These are phyloP conservation scores for Fusarium pseudonygamai DNA, from an alignment of 2,329 filamentous ascomycete genomes.

Conservation along the genomic window DNA sequence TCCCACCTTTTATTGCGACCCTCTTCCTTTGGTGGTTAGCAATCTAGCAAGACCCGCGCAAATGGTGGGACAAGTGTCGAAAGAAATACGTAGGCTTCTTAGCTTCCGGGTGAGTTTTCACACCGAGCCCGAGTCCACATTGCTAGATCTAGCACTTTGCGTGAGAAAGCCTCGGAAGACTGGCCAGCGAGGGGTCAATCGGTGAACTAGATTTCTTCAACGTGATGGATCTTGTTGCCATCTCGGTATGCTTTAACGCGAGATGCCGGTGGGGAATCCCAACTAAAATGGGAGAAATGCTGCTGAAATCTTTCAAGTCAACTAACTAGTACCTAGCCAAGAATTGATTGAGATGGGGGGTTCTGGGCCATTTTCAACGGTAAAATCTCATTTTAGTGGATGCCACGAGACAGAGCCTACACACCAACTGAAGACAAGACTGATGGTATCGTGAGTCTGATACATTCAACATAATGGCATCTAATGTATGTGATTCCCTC, in stretches of 20 bases:
- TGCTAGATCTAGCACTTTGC: conserved; percentile 1
- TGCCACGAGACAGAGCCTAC: not conserved
- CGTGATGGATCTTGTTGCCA: conserved; percentile 7
- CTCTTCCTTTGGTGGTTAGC: conserved; percentile 15
- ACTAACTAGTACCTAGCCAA: not conserved
- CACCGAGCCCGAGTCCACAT: conserved; percentile 9
- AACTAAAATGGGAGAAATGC: conserved; percentile 2
- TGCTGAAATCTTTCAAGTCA: not conserved
- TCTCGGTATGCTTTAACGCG: conserved; percentile 41
- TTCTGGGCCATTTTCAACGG: not conserved
- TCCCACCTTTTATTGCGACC: conserved; percentile 10
- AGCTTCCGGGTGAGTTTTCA: not conserved
- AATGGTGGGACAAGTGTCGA: conserved; percentile 23
- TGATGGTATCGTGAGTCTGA: conserved; percentile 3
- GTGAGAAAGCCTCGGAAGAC: conserved; percentile 7
- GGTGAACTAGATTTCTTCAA: conserved; percentile 9
- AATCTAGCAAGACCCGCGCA: conserved; percentile 33
- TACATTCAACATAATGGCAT: not conserved
- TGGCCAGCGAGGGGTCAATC: conserved; percentile 1
- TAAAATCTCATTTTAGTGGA: not conserved
- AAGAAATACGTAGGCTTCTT: not conserved
- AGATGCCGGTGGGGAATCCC: conserved; percentile 35
- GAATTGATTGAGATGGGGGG: not conserved
- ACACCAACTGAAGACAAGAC: not conserved
- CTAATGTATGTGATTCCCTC: not conserved